Percentiles rank a stretch among this genome's conserved stretches.
Evolutionary conservation across 2,329 filamentous ascomycete species (phyloP).

Genomic region (Sporothrix luriei): DNA sequence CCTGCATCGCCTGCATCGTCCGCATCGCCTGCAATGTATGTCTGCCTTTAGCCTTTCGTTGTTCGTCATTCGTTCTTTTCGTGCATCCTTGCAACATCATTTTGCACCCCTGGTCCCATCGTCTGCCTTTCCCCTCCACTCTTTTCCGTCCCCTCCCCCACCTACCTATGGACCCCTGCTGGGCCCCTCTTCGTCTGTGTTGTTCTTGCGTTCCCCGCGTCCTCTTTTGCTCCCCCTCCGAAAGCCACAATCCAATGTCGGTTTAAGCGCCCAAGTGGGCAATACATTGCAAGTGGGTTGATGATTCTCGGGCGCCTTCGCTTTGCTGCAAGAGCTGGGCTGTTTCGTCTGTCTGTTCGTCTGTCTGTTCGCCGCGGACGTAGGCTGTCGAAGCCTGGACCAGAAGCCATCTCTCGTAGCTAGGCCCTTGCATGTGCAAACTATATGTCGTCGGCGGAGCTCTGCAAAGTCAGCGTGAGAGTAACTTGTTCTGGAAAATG

Average conservation of each 20-base stretch:
- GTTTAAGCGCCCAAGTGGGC: slow-evolving; percentile 25
- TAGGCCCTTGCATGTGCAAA: too few species aligned
- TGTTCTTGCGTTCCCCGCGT: background rate
- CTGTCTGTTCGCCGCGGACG: background rate
- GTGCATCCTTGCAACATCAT: background rate
- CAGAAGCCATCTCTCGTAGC: slow-evolving; percentile 7
- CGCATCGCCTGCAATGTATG: too few species aligned
- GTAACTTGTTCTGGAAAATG: too few species aligned
- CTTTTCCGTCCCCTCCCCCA: slow-evolving; percentile 15
- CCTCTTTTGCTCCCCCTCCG: background rate
- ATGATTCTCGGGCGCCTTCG: background rate
- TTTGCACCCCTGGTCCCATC: slow-evolving; percentile 16
- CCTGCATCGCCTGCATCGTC: background rate
- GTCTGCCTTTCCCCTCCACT: background rate
- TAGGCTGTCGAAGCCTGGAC: slow-evolving; percentile 5
- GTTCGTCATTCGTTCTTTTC: background rate
- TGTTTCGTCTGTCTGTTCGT: background rate
- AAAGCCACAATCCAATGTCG: background rate
- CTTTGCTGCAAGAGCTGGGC: background rate
- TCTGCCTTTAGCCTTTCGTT: background rate
- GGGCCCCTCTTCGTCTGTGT: background rate
- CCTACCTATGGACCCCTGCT: background rate
- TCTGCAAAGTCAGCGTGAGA: too few species aligned
- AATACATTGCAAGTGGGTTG: background rate
- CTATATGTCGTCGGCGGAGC: too few species aligned